Percentiles rank a stretch among this genome's conserved stretches.
Conservation (phyloP, 2,329 filamentous ascomycete species). For the Claviceps africana region DNA sequence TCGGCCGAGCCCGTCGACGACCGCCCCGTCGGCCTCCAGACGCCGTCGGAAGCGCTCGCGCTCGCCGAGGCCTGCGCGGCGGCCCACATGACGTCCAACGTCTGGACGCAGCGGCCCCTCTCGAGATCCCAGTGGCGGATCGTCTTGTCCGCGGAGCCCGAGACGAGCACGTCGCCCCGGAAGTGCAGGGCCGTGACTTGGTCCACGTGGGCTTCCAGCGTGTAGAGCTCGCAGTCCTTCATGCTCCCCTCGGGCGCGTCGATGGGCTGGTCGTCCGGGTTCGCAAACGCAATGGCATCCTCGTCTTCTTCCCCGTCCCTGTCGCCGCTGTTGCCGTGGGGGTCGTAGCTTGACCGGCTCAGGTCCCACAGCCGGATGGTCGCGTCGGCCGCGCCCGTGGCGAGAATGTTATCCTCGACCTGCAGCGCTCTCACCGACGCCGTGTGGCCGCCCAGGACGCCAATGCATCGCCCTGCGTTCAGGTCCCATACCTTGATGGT, state of each 20-base stretch:
- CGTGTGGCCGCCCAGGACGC: conserved; percentile 81
- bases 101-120: conserved; percentile 95
- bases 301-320: conserved; percentile 46
- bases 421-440: conserved; percentile 87
- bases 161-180: conserved; percentile 76
- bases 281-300: conserved; percentile 59
- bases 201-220: conserved; percentile 78
- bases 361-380: conserved; percentile 93
- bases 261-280: conserved; percentile 51
- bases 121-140: conserved; percentile 94
- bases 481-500: conserved; percentile 93
- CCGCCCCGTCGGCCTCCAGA: conserved; percentile 62
- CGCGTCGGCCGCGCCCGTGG: conserved; percentile 87
- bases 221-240: conserved; percentile 79
- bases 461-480: conserved; percentile 83
- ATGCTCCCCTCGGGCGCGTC: conserved; percentile 66
- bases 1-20: conserved; percentile 54
- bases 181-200: conserved; percentile 93
- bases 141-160: conserved; percentile 93
- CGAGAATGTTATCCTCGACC: conserved; percentile 88
- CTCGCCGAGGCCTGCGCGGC: conserved; percentile 74
- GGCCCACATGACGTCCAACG: conserved; percentile 94
- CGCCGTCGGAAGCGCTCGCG: conserved; percentile 43
- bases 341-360: conserved; percentile 73
- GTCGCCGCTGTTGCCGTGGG: conserved; percentile 47